Evolutionary conservation across 2,329 filamentous ascomycete species (phyloP), one percentile per base, ranked within the genome.

Genomic region (Diatrype stigma): DNA sequence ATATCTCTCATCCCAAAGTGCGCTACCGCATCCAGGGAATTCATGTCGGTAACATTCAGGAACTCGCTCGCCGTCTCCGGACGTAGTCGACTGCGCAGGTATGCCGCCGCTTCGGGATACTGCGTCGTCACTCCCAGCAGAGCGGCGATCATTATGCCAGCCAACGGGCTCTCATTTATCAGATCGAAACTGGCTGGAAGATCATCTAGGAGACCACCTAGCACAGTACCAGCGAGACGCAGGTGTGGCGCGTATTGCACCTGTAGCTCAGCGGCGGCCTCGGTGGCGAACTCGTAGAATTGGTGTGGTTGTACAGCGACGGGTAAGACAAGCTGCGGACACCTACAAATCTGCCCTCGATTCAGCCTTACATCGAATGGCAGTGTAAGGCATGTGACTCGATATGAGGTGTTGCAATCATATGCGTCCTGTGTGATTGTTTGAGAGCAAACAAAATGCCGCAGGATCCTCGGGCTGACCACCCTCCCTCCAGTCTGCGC

Each of bases 211-310:
- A 37, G 34, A 6, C 34, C 34, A 6, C 34, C 34, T 10, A 30
- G 26, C 10, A 10, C 26, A 6, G 34, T 12, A 12, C 12, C 34
- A 6, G 16, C 34, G 34, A 14, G 6, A 12, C 14, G 4, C 37
- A 80, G 58, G 51, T 79, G 74, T 2, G 75, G 73, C 0, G 77
- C 77, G 55, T 80, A 80, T 21, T 63, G 62, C 1, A 65, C 62
- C 50, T 76, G 72, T 45, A 80, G 56, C 55, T 79, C 74, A n/a
- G 73, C 69, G 1, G 76, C 76, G 70, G 71, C 79, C 47, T 73
- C 74, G n/a, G 65, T 71, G 2, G 76, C 75, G 35, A 80, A n/a
- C n/a, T n/a, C n/a, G n/a, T n/a, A n/a, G n/a, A n/a, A n/a, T n/a
- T n/a, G n/a, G n/a, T n/a, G n/a, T n/a, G n/a, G n/a, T n/a, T n/a